phyloP scores from a whole-genome alignment of 1,284 basidiomycete species.

The Naganishia cerealis region DNA sequence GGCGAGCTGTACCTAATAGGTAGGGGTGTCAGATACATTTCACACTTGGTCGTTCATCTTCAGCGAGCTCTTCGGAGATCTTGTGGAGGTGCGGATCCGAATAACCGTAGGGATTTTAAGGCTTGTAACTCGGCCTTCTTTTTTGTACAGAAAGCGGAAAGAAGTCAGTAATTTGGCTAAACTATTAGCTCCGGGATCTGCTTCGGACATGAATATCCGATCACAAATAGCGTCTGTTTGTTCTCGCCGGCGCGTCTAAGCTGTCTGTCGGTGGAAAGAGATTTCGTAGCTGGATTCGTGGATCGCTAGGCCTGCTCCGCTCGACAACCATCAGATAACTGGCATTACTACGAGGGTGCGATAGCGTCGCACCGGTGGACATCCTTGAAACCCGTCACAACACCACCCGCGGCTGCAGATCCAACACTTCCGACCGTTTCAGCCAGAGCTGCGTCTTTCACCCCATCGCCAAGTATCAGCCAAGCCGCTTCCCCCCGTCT shows the following conservation, averaged over 20 bases:
- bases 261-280: not conserved
- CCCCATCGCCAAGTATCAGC: not conserved
- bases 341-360: too few species aligned
- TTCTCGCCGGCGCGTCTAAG: not conserved
- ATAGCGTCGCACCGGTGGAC: not conserved
- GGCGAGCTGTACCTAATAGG: too few species aligned
- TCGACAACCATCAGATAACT: too few species aligned
- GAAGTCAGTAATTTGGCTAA: not conserved
- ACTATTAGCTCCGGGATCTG: too few species aligned
- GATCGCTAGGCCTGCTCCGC: too few species aligned
- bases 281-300: too few species aligned
- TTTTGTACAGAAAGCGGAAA: conserved; percentile 3
- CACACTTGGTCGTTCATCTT: not conserved
- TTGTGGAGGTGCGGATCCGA: too few species aligned
- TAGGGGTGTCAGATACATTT: not conserved
- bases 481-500: too few species aligned
- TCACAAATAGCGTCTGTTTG: too few species aligned
- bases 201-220: too few species aligned
- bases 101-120: not conserved
- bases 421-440: not conserved
- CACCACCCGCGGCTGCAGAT: not conserved
- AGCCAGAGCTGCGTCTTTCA: too few species aligned
- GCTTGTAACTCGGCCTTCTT: not conserved
- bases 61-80: not conserved
- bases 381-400: not conserved